A percentile compares a stretch with the other conserved stretches of the same genome.
Conservation (phyloP, 2,329 filamentous ascomycete species). For the Aspergillus nomiae region DNA sequence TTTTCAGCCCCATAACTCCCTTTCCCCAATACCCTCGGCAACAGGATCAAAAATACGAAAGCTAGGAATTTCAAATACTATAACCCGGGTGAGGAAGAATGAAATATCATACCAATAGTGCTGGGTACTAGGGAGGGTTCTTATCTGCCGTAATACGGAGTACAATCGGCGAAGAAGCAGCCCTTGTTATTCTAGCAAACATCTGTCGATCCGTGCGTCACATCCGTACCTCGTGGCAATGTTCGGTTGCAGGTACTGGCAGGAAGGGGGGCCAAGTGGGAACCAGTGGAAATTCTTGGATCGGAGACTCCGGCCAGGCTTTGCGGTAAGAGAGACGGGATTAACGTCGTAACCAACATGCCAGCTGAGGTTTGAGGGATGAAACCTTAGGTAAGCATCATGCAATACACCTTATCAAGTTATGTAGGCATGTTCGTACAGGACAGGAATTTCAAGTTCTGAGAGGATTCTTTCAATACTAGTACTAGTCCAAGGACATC, state of each 20-base stretch:
- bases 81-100: background rate
- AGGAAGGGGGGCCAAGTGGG: constrained; percentile 8
- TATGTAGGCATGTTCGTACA: background rate
- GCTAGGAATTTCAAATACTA: background rate
- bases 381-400: background rate
- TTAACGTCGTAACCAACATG: background rate
- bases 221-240: constrained; percentile 21
- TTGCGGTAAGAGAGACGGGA: background rate
- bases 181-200: constrained; percentile 5
- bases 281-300: constrained; percentile 7
- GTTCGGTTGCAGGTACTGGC: constrained; percentile 14
- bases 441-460: background rate
- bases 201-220: constrained; percentile 21
- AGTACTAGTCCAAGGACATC: background rate
- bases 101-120: constrained; percentile 1
- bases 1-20: background rate
- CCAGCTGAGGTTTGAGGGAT: background rate
- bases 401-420: background rate
- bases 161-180: constrained; percentile 1
- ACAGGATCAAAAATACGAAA: background rate
- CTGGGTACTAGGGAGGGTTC: background rate
- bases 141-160: background rate
- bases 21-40: background rate
- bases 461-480: background rate
- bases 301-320: background rate